Evolutionary conservation across 2,329 filamentous ascomycete species (phyloP), one percentile per base, ranked within the genome.

Genomic region (Aspergillus japonicus): DNA sequence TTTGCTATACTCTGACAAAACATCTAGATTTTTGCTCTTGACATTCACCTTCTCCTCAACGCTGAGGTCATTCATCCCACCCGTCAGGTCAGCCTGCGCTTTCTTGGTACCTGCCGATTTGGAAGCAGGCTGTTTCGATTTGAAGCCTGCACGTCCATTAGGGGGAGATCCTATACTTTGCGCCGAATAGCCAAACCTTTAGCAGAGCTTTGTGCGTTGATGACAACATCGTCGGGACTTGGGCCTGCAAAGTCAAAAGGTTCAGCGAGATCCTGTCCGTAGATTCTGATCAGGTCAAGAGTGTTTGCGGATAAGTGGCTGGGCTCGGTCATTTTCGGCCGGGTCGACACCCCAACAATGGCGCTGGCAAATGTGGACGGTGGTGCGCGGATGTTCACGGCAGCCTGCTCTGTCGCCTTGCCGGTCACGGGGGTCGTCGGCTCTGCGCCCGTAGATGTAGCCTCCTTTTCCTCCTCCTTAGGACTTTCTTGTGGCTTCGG

Each of bases 141-240:
- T 77, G 64, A 76, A 75, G 63, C 77, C 80, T 82, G 70, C 69
- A 75, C 50, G 68, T 68, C 65, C 62, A 76, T 79, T 77, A 79
- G 74, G 72, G 63, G 62, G 60, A 54, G 61, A 59, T 63, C 65
- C 68, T 66, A 73, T 66, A 69, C 71, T 66, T 72, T 73, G 66
- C 68, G 71, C 69, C 73, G 75, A 73, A 75, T 71, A 65, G 74
- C 71, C 87, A 87, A 90, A 92, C 89, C 89, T 91, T 92, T 90
- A 78, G 88, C 75, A 70, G 72, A 75, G 63, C 68, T 88, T 82
- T 96, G 94, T 68, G 93, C 94, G 75, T 88, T 87, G 64, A 92
- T 83, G 69, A 97, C 90, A 71, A 95, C 80, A 75, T 97, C 93
- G 80, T 98, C 93, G 67, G 93, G 93, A 77, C 93, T 97, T 57